Percentiles rank a stretch among this genome's conserved stretches.
These are phyloP conservation scores for Corniculantispora saksenae DNA, from an alignment of 2,329 filamentous ascomycete species.

Conservation along the genomic window DNA sequence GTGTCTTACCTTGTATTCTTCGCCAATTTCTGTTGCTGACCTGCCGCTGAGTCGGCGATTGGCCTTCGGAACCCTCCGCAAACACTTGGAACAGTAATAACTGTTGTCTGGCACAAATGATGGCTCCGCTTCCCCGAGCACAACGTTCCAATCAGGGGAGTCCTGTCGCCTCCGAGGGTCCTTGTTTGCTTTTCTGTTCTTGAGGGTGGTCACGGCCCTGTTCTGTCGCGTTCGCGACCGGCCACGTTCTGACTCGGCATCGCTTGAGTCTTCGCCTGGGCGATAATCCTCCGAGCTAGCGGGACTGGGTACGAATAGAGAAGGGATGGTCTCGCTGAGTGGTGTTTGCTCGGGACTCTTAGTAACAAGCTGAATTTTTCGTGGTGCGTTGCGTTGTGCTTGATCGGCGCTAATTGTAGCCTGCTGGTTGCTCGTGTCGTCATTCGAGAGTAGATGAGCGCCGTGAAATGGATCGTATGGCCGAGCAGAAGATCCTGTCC, in stretches of 20 bases:
- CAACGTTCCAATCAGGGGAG: conserved; percentile 31
- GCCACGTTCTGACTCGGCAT: neutral
- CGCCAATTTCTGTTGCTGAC: conserved; percentile 17
- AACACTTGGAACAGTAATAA: conserved; percentile 37
- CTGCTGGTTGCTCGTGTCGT: neutral
- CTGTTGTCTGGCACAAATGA: conserved; percentile 30
- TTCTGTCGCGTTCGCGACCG: conserved; percentile 1
- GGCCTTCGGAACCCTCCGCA: conserved; percentile 31
- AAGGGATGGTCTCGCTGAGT: neutral
- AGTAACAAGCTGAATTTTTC: neutral
- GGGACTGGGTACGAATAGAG: neutral
- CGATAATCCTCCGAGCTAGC: neutral
- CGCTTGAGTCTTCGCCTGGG: neutral
- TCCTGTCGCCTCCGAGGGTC: neutral
- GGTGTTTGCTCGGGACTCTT: neutral
- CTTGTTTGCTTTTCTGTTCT: neutral
- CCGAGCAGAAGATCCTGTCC: neutral
- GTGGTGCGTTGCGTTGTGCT: neutral
- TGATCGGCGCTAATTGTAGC: neutral
- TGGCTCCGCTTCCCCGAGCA: conserved; percentile 26
- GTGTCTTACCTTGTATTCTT: conserved; percentile 27
- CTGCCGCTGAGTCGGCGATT: conserved; percentile 24
- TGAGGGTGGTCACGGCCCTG: neutral
- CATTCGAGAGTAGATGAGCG: neutral
- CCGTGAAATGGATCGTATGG: neutral